Conservation (phyloP, 495 filamentous ascomycete genomes). For the Bombardia bombarda region DNA sequence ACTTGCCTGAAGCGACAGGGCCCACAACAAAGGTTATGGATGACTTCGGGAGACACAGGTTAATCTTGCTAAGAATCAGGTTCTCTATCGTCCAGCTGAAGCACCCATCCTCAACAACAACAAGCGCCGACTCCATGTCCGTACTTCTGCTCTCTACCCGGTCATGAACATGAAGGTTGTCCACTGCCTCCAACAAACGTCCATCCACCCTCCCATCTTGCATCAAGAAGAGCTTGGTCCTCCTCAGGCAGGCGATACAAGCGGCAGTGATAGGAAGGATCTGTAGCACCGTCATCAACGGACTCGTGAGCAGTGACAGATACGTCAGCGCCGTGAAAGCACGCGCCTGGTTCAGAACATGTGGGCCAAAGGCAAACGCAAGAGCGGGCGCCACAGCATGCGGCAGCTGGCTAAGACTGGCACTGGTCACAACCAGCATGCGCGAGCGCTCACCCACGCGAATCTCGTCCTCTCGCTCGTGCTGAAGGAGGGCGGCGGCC, state of each 20-base stretch:
- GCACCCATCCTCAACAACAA: conserved; percentile 20
- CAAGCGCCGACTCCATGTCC: too few species aligned
- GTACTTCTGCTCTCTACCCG: too few species aligned
- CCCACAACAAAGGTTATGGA: conserved; percentile 17
- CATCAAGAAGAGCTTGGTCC: conserved; percentile 33
- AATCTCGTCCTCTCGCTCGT: conserved; percentile 45
- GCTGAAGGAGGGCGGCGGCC: conserved; percentile 35
- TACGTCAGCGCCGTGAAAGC: conserved; percentile 52
- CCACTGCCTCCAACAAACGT: too few species aligned
- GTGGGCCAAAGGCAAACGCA: conserved; percentile 30
- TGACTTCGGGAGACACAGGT: conserved; percentile 25
- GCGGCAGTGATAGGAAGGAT: conserved; percentile 43
- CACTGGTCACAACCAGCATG: conserved; percentile 25
- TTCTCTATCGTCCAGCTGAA: conserved; percentile 34
- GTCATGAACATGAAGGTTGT: too few species aligned
- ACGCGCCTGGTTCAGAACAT: conserved; percentile 34
- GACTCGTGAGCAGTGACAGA: conserved; percentile 47
- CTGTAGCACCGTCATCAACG: conserved; percentile 39
- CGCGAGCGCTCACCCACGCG: conserved; percentile 45
- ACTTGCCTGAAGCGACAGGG: conserved; percentile 28
- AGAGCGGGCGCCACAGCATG: conserved; percentile 30
- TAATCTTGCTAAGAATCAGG: conserved; percentile 22
- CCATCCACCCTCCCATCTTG: too few species aligned
- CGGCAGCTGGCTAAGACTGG: conserved; percentile 37
- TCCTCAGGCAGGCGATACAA: conserved; percentile 46